These are phyloP conservation scores for Monilinia polystroma DNA, from an alignment of 2,329 filamentous ascomycete species.

Conservation along the genomic window DNA sequence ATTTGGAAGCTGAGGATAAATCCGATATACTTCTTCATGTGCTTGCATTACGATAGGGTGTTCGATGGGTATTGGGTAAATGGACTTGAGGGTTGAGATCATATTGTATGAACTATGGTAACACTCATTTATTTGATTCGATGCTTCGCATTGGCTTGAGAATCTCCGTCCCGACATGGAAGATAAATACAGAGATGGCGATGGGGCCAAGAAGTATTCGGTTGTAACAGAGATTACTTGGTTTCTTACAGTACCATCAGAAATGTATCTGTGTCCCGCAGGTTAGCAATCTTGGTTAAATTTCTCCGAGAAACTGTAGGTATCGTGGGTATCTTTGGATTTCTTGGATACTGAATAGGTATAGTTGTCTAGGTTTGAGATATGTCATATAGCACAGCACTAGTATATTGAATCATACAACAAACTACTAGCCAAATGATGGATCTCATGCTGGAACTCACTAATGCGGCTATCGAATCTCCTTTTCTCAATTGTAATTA, in stretches of 20 bases:
- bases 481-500: neutral
- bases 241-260: neutral
- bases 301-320: constrained; percentile 12
- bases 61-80: neutral
- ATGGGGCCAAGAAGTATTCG: neutral
- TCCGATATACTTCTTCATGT: neutral
- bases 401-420: neutral
- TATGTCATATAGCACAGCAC: constrained; percentile 15
- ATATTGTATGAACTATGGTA: constrained; percentile 2
- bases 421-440: neutral
- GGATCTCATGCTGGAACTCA: constrained; percentile 9
- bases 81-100: neutral
- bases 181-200: neutral
- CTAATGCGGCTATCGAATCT: constrained; percentile 8
- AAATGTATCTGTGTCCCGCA: constrained; percentile 11
- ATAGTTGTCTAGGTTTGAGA: constrained; percentile 15
- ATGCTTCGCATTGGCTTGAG: constrained; percentile 13
- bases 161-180: neutral
- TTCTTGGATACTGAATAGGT: neutral
- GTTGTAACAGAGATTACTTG: neutral
- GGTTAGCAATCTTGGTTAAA: constrained; percentile 20
- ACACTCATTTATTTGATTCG: neutral
- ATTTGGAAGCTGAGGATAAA: constrained; percentile 5
- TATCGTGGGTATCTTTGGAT: constrained; percentile 14
- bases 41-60: neutral